Evolutionary conservation across 805 yeast species (phyloP).

Genomic region (Candida orba): DNA sequence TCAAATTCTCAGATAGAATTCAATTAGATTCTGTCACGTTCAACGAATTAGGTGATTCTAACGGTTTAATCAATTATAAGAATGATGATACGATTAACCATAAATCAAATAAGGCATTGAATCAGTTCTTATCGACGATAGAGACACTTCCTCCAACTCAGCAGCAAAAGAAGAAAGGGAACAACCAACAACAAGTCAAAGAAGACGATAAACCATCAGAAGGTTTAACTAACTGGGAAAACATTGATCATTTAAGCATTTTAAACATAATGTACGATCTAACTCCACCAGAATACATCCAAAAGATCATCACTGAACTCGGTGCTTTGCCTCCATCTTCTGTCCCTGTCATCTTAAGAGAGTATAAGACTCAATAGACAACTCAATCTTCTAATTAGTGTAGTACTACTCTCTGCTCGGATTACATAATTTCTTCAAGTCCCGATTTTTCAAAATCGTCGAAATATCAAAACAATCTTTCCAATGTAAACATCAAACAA

Average conservation of each 20-base stretch:
- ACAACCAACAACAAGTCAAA: constrained; percentile 12
- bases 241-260: constrained; percentile 55
- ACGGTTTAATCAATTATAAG: constrained; percentile 48
- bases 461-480: not conserved
- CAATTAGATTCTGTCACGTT: constrained; percentile 93
- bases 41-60: constrained; percentile 82
- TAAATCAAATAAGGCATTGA: constrained; percentile 41
- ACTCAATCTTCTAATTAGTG: not conserved
- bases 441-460: not conserved
- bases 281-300: constrained; percentile 89
- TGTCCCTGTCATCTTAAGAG: constrained; percentile 93
- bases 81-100: constrained; percentile 39
- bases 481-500: no score
- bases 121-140: constrained; percentile 43
- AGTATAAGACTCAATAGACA: constrained; percentile 47
- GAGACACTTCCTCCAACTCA: constrained; percentile 7
- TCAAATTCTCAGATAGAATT: constrained; percentile 91
- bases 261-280: constrained; percentile 87
- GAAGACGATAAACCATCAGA: constrained; percentile 18
- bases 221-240: constrained; percentile 53
- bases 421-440: not conserved
- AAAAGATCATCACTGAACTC: constrained; percentile 91
- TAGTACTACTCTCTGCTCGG: not conserved
- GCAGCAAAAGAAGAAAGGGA: constrained; percentile 22
- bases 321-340: constrained; percentile 98